Evolutionary conservation across 257 asterid species (phyloP), one percentile per base, ranked within the genome.

Genomic region (Handroanthus guayacan): DNA sequence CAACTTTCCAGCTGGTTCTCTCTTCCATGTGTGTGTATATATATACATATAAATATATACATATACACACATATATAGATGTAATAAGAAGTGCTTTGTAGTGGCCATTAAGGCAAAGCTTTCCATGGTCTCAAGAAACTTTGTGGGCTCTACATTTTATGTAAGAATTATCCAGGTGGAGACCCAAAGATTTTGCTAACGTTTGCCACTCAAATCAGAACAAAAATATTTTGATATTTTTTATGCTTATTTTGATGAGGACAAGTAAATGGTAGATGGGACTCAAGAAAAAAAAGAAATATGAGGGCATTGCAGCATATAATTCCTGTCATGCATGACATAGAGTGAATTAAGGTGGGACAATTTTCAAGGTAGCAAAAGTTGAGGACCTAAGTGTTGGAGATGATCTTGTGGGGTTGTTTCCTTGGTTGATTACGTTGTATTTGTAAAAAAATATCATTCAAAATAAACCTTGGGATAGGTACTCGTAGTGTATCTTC

Each of bases 271-370:
- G 11, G 12, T 13, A 4, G 51, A n/a, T 9, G 31, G 1, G 31
- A 25, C 31, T 25, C 1, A 25, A 25, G 31, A 1, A 25, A 25
- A 25, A 25, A 25, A 25, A 1, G 31, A 25, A 11, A 0, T 9
- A 34, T 8, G 17, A 31, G 67, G 67, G 45, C 44, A 17, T 34
- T 36, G 67, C 67, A 60, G 31, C 43, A 36, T 31, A 9, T 25
- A 20, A 34, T 60, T 62, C 34, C 48, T 17, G 68, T 62, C 68
- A 63, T 38, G 51, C 51, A 63, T 63, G 69, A 63, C 69, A 51
- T 63, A 58, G 12, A 56, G 1, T 16, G 7, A 54, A 18, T 18
- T n/a, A 56, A 54, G 10, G 16, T 48, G 55, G 55, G 55, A 48
- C n/a, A 11, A 12, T 10, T 10, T 48, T 48, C 55, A 10, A 16